Evolutionary conservation across 2,329 filamentous ascomycete species (phyloP), one percentile per base, ranked within the genome.

Genomic region (Penicillium sp.): DNA sequence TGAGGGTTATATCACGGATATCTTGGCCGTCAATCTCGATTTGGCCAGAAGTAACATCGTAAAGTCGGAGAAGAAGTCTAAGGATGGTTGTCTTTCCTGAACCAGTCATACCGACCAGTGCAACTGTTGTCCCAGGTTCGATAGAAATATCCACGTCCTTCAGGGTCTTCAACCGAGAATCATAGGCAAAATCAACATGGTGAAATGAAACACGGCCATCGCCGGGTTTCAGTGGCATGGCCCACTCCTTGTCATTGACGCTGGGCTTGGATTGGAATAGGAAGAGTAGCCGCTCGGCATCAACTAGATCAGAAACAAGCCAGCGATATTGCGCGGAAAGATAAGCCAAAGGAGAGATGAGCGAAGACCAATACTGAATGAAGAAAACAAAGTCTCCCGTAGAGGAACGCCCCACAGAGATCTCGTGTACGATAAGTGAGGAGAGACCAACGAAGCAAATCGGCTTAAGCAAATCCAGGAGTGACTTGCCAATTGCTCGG

Each of bases 301-400:
- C 84, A 33, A 89, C 83, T n/a, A 90, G 73, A 42, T 83, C 80
- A 17, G 75, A 75, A 5, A 79, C 75, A 17, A 85, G 71, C 50
- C 75, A 75, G 25, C 77, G 75, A 56, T 81, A 80, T 35, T 79
- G 78, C 58, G 76, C 78, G 0, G 79, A 78, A 25, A 85, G 75
- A n/a, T 76, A 77, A 17, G 75, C 73, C 4, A 85, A 68, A 4
- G 83, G 82, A 3, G 66, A 69, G 55, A 76, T 59, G 1, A 82
- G 59, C 70, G 78, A 69, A 68, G 73, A 71, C 87, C 87, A 90
- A 71, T 89, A 89, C 40, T 83, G 80, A 15, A 86, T 77, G 17
- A 89, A 72, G 7, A 86, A 85, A 4, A 89, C 82, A 59, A 89
- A 86, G 57, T 81, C 81, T 33, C 86, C 85, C 2, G 86, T 75